Base-by-base conservation (phyloP, 495 filamentous ascomycete genomes). In the Cenococcum geophilum region DNA sequence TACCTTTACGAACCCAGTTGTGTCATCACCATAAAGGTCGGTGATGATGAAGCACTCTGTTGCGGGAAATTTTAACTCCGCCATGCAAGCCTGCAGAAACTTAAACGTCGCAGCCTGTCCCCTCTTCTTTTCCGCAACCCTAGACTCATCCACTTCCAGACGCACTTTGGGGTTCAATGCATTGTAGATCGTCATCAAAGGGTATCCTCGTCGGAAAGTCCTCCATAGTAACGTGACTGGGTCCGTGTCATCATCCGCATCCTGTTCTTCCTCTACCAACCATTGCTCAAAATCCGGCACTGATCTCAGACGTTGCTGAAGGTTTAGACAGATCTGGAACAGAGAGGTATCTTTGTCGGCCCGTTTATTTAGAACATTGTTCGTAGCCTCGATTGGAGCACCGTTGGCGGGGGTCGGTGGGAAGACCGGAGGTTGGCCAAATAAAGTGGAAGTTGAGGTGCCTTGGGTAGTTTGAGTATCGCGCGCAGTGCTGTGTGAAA, bases 1-100 rank as follows among this genome's bases (percentile, higher is more conserved):
- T 69, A 89, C 88, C 82, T 97, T 98, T 57, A 96, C 92, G 71
- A 98, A 97, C 1, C 93, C 93, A 27, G 91, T 96, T 0, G 93
- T 98, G 75, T 96, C 92, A 59, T 91, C 87, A 5, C 90, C 90
- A 72, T 93, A 92, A 1, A 98, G 76, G 72, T 98, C 92, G 58
- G 84, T 87, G 63, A 97, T 87, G 65, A 96, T 83, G 71, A 97
- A 98, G 65, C 87, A 90, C 52, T 97, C 92, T 49, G 85, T 81
- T 21, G 89, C 76, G 12, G 86, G 82, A 45, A 96, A 86, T 16
- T 82, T 84, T 35, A 96, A 77, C 23, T 95, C 87, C 45, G 79
- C 76, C 63, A 86, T 72, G 61, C 84, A 87, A 23, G 85, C 86
- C 63, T 87, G 79, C 43, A 88, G 65, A 65, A 89, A 89, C 68